These are phyloP conservation scores for Vigna angularis DNA, from an alignment of 306 rosid species.

Conservation along the genomic window DNA sequence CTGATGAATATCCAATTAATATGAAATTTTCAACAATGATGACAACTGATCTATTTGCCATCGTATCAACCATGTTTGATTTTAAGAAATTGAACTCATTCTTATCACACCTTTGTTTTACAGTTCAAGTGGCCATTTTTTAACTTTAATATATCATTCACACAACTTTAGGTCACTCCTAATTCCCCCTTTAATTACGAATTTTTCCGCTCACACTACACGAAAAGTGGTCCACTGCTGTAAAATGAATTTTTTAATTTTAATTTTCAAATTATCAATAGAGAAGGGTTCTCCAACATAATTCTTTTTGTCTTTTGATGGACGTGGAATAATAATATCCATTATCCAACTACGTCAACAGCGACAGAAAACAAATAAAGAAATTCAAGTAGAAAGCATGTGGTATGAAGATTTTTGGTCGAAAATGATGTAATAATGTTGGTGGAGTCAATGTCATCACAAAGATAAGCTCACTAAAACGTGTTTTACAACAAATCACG, in stretches of 20 bases:
- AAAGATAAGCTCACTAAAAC: conserved; percentile 16
- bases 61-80: too few species aligned
- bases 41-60: too few species aligned
- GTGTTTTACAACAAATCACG: conserved; percentile 26
- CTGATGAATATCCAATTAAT: too few species aligned
- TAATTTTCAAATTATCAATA: not conserved
- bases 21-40: too few species aligned
- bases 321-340: not conserved
- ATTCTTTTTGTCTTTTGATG: not conserved
- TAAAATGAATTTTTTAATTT: not conserved
- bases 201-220: conserved; percentile 22
- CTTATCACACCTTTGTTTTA: not conserved
- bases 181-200: conserved; percentile 26
- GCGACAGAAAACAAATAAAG: not conserved
- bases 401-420: not conserved
- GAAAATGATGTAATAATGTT: not conserved
- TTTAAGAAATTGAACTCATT: too few species aligned
- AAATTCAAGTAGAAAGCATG: not conserved
- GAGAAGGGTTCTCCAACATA: not conserved
- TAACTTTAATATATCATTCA: conserved; percentile 13
- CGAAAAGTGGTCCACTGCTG: conserved; percentile 36
- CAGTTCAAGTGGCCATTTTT: conserved; percentile 34
- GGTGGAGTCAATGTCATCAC: conserved; percentile 22
- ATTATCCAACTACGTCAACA: not conserved
- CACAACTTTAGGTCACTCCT: conserved; percentile 32